Evolutionary conservation across 306 rosid species (phyloP), one percentile per base, ranked within the genome.

Genomic region (Gleditsia sinensis): DNA sequence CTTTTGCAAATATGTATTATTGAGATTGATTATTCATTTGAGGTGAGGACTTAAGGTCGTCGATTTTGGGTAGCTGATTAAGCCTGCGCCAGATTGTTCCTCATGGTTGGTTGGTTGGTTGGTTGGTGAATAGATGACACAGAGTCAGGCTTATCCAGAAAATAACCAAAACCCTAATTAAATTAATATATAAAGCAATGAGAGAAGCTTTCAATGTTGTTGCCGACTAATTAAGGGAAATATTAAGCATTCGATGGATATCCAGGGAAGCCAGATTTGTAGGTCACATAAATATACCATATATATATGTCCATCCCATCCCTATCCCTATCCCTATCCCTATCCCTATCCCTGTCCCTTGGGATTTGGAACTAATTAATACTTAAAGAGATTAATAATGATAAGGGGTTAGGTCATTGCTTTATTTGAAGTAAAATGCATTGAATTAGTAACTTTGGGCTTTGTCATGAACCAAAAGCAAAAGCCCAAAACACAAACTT

Each of bases 211-310:
- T 45, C 69, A 11, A 42, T n/a, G 53, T 40, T n/a, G 53, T 40
- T 40, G 5, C 67, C 25, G 45, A 58, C 60, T 60, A 7, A 68
- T 45, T 54, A 17, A 32, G 32, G 1, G 7, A 50, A 28, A 70
- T 5, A 23, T n/a, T n/a, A n/a, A 32, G 45, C 14, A 11, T 3
- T 21, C 11, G 19, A 42, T 57, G 46, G 58, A 72, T 66, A 14
- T 40, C 67, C 51, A 55, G n/a, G 39, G 2, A 48, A 36, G 21
- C 55, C 17, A 36, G 21, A 25, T 58, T 16, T 69, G 57, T 69
- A 49, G 72, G 69, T 78, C 73, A 78, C 78, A 71, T 71, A 74
- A 73, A 67, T 48, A n/a, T n/a, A n/a, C n/a, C n/a, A n/a, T n/a
- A n/a, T n/a, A n/a, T n/a, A n/a, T n/a, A n/a, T n/a, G n/a, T n/a